Conservation (phyloP, 148 eudicot species). For the Silene latifolia region DNA sequence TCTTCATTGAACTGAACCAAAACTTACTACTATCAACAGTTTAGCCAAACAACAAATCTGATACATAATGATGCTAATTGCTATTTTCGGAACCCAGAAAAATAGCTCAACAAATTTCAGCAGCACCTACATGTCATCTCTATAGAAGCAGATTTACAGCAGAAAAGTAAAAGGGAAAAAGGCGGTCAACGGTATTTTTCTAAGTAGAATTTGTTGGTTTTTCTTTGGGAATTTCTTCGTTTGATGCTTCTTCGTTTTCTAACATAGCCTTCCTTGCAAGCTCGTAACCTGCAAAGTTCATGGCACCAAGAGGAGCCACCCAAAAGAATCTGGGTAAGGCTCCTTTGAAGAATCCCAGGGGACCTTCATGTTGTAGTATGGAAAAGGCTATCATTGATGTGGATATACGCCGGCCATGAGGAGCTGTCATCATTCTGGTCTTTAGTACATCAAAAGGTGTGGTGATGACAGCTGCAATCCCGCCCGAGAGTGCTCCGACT, state of each 20-base stretch:
- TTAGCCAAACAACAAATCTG: constrained; percentile 8
- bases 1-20: constrained; percentile 1
- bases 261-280: constrained; percentile 84
- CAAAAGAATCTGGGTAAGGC: constrained; percentile 92
- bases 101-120: constrained; percentile 2
- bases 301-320: constrained; percentile 92
- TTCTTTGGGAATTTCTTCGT: constrained; percentile 37
- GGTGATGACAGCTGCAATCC: constrained; percentile 78
- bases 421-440: constrained; percentile 93
- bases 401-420: constrained; percentile 59
- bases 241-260: constrained; percentile 40
- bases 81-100: constrained; percentile 13
- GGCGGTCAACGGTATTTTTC: neutral
- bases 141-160: constrained; percentile 8
- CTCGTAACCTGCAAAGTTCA: constrained; percentile 95
- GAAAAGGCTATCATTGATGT: constrained; percentile 60
- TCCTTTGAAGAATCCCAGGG: constrained; percentile 86
- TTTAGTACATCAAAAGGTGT: constrained; percentile 94
- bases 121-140: constrained; percentile 18
- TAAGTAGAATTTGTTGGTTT: constrained; percentile 23
- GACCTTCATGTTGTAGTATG: constrained; percentile 73
- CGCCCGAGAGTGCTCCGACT: constrained; percentile 93
- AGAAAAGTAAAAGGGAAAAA: neutral
- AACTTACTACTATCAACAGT: constrained; percentile 18
- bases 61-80: constrained; percentile 6